A percentile compares a stretch with the other conserved stretches of the same genome.
phyloP scores from a whole-genome alignment of 2,329 filamentous ascomycete genomes.

The Sclerotinia sclerotiorum region DNA sequence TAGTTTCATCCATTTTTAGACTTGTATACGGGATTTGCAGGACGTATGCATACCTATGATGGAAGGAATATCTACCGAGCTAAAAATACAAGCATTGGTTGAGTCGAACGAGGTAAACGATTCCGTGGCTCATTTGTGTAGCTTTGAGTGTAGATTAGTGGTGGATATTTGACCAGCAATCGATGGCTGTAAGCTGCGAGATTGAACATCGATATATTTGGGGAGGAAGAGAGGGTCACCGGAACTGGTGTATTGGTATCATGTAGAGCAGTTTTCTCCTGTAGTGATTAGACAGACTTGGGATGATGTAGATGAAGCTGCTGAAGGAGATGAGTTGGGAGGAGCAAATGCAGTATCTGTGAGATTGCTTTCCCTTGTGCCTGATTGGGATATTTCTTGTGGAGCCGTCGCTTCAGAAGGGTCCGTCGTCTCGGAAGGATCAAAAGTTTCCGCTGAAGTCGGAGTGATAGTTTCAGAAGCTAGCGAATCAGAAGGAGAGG shows the following conservation, averaged over 20 bases:
- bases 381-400: not conserved
- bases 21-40: no score
- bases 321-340: not conserved
- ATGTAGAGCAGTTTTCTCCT: not conserved
- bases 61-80: not conserved
- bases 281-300: not conserved
- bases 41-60: not conserved
- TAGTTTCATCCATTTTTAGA: not conserved
- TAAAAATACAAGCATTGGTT: not conserved
- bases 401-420: not conserved
- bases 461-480: not conserved
- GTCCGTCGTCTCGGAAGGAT: not conserved
- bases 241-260: slow-evolving; percentile 6
- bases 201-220: not conserved
- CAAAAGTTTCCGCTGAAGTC: not conserved
- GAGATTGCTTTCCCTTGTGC: not conserved
- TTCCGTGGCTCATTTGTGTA: not conserved
- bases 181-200: not conserved
- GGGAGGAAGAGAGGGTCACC: not conserved
- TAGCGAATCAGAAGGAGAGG: not conserved
- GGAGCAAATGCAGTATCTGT: not conserved
- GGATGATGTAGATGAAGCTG: not conserved
- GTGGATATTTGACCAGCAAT: slow-evolving; percentile 14
- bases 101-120: not conserved
- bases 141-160: not conserved